A percentile compares a stretch with the other conserved stretches of the same genome.
Evolutionary conservation across 805 yeast genomes (phyloP).

Genomic region (Candida nemodendra): DNA sequence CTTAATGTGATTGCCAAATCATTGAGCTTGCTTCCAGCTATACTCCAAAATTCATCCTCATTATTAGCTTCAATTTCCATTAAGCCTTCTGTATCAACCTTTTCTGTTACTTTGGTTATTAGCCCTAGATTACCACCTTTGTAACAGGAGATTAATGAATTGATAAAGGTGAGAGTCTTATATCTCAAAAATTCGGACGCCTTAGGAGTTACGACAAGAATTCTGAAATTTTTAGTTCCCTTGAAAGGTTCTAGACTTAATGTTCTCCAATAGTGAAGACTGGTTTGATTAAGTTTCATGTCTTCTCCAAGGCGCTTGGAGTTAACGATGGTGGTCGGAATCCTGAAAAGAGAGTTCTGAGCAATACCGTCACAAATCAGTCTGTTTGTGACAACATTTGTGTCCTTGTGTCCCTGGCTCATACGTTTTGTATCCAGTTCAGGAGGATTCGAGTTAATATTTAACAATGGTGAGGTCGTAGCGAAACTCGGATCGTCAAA

Average conservation of each 20-base stretch:
- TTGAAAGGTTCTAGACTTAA: slow-evolving; percentile 55
- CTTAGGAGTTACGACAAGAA: slow-evolving; percentile 42
- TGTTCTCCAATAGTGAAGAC: slow-evolving; percentile 53
- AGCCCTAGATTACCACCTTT: slow-evolving; percentile 49
- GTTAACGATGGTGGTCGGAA: slow-evolving; percentile 36
- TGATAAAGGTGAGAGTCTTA: slow-evolving; percentile 37
- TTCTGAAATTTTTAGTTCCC: slow-evolving; percentile 50
- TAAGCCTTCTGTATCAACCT: slow-evolving; percentile 15
- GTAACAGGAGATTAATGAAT: slow-evolving; percentile 43
- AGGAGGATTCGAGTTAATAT: slow-evolving; percentile 19
- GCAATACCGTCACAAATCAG: slow-evolving; percentile 14
- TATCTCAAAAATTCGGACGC: slow-evolving; percentile 26
- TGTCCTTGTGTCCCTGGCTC: slow-evolving; percentile 1
- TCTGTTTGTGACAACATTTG: slow-evolving; percentile 8
- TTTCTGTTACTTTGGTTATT: slow-evolving; percentile 15
- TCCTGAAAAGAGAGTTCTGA: slow-evolving; percentile 30
- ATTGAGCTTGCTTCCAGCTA: slow-evolving; percentile 20
- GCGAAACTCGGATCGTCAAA: slow-evolving; percentile 42
- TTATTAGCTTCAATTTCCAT: slow-evolving; percentile 20
- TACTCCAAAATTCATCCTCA: slow-evolving; percentile 28
- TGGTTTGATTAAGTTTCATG: slow-evolving; percentile 46
- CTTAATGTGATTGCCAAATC: slow-evolving; percentile 15
- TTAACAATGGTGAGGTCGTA: slow-evolving; percentile 30
- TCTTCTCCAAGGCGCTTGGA: slow-evolving; percentile 38
- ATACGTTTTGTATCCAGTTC: slow-evolving; percentile 15